A percentile compares a stretch with the other conserved stretches of the same genome.
Evolutionary conservation across 139 green algal genomes (phyloP).

Genomic region (Zygnema circumcarinatum): DNA sequence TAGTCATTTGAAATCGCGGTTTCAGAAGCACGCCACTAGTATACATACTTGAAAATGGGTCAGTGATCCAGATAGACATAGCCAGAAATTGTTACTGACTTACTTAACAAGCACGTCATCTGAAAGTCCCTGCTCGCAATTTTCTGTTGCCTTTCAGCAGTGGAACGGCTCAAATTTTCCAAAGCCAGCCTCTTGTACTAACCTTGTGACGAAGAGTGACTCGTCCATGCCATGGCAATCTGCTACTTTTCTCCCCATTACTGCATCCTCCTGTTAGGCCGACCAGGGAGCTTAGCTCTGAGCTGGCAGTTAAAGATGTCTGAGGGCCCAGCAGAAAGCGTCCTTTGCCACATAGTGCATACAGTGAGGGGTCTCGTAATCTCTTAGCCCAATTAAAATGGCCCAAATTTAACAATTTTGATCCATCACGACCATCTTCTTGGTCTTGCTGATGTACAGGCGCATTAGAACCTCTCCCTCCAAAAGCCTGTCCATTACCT

Average conservation of each 20-base stretch:
- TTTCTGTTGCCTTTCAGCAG: too few species aligned
- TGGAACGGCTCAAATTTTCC: too few species aligned
- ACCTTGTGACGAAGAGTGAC: constrained; percentile 42
- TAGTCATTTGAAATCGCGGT: too few species aligned
- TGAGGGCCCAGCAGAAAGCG: constrained; percentile 10
- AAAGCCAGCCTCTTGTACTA: too few species aligned
- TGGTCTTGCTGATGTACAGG: background rate
- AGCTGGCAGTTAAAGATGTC: constrained; percentile 24
- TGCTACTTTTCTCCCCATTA: background rate
- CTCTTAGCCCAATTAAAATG: background rate
- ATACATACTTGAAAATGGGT: too few species aligned
- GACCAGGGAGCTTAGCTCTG: constrained; percentile 2
- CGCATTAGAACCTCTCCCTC: background rate
- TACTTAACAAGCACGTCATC: too few species aligned
- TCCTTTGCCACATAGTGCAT: constrained; percentile 13
- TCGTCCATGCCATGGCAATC: background rate
- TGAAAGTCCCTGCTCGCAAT: too few species aligned
- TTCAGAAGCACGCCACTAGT: too few species aligned
- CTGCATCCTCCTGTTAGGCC: background rate
- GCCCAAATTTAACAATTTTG: background rate
- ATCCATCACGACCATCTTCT: background rate
- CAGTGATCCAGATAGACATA: too few species aligned
- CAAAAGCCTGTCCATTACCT: background rate
- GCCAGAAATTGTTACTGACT: too few species aligned
- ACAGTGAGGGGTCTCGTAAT: constrained; percentile 30